Conservation (phyloP, 1,284 basidiomycete genomes). For the Hemileccinum hortonii region DNA sequence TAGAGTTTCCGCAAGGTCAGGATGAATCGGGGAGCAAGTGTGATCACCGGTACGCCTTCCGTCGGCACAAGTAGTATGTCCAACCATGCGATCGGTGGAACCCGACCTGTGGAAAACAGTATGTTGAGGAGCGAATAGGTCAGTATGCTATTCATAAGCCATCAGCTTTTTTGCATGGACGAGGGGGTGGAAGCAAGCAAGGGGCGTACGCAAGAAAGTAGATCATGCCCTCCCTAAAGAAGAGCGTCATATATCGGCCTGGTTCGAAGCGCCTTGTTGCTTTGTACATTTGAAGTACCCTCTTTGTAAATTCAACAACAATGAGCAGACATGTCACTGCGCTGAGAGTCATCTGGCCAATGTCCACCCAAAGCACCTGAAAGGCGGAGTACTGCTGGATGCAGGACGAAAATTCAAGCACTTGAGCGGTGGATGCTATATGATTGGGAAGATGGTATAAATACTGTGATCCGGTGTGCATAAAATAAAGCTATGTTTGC, state of each 20-base stretch:
- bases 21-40: conserved; percentile 9
- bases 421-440: neutral
- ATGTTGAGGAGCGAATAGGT: neutral
- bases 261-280: neutral
- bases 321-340: neutral
- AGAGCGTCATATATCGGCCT: neutral
- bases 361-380: too few relatives aligned
- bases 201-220: neutral
- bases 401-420: neutral
- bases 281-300: neutral
- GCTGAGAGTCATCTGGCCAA: neutral
- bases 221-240: neutral
- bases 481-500: neutral
- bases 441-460: neutral
- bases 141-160: neutral
- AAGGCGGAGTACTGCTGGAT: neutral
- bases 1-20: conserved; percentile 5
- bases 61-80: neutral
- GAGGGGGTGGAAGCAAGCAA: too few relatives aligned
- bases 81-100: neutral
- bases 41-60: neutral
- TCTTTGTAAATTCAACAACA: neutral
- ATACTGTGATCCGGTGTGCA: neutral
- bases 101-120: neutral
- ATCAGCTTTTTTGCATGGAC: neutral